Percentiles rank a stretch among this genome's conserved stretches.
phyloP scores from a whole-genome alignment of 768 basidiomycete genomes.

The Leccinum uliginosum region DNA sequence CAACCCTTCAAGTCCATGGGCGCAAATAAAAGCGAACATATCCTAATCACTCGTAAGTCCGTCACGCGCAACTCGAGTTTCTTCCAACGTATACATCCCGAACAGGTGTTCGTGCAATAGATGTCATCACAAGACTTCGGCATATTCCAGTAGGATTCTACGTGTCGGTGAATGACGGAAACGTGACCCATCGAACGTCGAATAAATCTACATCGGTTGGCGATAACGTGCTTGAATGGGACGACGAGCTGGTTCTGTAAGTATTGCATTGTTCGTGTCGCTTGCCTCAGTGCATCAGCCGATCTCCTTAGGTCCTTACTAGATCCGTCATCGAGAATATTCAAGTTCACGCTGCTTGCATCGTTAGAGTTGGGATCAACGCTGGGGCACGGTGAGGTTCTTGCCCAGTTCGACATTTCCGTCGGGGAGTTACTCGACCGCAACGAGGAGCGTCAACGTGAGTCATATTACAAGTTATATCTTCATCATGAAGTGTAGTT shows the following conservation, averaged over 20 bases:
- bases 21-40: neutral
- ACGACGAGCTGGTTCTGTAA: neutral
- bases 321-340: neutral
- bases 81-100: neutral
- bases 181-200: neutral
- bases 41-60: neutral
- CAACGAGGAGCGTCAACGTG: neutral
- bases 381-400: conserved; percentile 2
- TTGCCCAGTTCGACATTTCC: neutral
- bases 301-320: neutral
- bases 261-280: neutral
- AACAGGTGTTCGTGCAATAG: neutral
- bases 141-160: neutral
- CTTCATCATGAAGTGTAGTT: no score
- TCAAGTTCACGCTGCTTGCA: neutral
- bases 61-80: neutral
- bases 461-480: neutral
- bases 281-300: neutral
- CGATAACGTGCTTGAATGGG: neutral
- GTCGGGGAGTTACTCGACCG: neutral
- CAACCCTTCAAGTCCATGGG: neutral
- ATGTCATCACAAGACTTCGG: neutral
- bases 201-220: neutral
- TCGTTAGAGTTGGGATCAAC: conserved; percentile 2
- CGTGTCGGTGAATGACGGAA: neutral